Evolutionary conservation across 2,329 filamentous ascomycete species (phyloP), one percentile per base, ranked within the genome.

Genomic region (Apiospora aurea): DNA sequence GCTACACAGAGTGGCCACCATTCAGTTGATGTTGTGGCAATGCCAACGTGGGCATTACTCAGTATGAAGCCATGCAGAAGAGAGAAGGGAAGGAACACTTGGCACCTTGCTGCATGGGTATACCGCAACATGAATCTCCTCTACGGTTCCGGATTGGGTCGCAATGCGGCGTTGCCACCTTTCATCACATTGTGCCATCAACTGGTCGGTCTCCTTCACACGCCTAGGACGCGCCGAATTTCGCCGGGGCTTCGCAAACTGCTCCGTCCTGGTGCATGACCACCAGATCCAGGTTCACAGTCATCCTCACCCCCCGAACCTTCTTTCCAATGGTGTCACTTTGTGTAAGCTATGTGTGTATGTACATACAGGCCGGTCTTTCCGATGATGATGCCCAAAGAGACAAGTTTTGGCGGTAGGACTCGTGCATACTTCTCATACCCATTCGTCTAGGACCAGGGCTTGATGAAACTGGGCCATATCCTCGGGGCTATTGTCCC

Each of bases 1-100:
- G 53, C 29, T 61, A 8, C 51, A 61, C 51, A 61, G 53, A 61
- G 38, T 61, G 4, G 53, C 53, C 53, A 38, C 53, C 38, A 29
- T 29, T 29, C 26, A 29, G 53, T 11, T 38, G 51, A 57, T 61
- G 53, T 38, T 38, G 53, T 61, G 29, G 53, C 53, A 38, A 38
- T 29, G 53, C 10, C 57, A 64, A 41, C 21, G 34, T 41, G 13
- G n/a, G 18, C 57, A 64, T 41, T n/a, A n/a, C 57, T 41, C 53
- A n/a, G 41, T 49, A 10, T 10, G 10, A 43, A 41, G n/a, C 34
- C 34, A 64, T 64, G 7, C 8, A 34, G 57, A 34, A 64, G 57
- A n/a, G 10, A 3, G 29, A 4, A 38, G 53, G 10, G 53, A 8
- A n/a, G 29, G 4, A 61, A 21, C 53, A 61, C 2, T n/a, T 6